Base-by-base conservation (phyloP, 2,329 filamentous ascomycete genomes). In the Tolypocladium paradoxum region DNA sequence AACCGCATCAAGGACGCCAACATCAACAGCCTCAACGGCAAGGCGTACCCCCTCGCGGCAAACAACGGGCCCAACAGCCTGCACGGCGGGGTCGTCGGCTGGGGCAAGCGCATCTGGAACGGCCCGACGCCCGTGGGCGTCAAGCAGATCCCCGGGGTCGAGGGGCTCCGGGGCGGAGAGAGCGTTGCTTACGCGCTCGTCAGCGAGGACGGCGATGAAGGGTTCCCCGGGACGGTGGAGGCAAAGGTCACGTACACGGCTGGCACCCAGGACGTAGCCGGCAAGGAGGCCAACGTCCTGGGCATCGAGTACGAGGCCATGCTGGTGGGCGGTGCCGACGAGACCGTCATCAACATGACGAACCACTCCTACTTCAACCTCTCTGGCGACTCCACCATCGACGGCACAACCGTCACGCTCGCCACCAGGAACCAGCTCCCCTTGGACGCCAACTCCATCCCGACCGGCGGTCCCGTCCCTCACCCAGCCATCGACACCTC, bases 311-410 rank as follows among this genome's bases (percentile, higher is more conserved):
- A 95, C 67, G 88, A 96, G 75, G 90, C 87, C 22, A 83, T 89
- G 68, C 76, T 97, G 48, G 77, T 90, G 3, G 85, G 80, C 3
- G 85, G 87, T 49, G 85, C 84, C 14, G 84, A 91, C n/a, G 92
- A 96, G 77, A 97, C 92, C 0, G 84, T 84, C 43, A 81, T 97
- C 67, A 95, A 91, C 71, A 80, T 97, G 72, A 97, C 93, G 49
- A 99, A 97, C 73, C 92, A 99, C 75, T 95, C 89, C 38, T 87
- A 87, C 73, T 87, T 87, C 70, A 85, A 86, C 70, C 76, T 85
- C 35, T 72, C 75, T 3, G 76, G 76, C 60, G 70, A 68, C 36
- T 66, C 73, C 18, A 74, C 76, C 20, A 78, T 81, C 54, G 76
- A 77, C 51, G 79, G 76, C 58, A 83, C 79, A 11, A 64, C 69